phyloP scores from a whole-genome alignment of 805 yeast species.

The Yarrowia phangngaensis region DNA sequence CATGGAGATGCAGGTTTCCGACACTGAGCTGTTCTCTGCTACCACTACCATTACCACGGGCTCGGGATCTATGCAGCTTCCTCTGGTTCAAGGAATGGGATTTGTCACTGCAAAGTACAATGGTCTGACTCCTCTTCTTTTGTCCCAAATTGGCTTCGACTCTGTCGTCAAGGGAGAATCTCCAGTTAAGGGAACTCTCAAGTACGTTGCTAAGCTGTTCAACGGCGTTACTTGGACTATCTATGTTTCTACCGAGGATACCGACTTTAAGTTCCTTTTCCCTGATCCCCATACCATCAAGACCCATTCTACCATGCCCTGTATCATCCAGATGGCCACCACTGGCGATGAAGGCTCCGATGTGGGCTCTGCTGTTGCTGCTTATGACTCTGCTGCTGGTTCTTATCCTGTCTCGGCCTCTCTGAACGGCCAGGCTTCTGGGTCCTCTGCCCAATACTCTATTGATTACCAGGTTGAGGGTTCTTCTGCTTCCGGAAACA shows the following conservation, averaged over 20 bases:
- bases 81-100: conserved; percentile 79
- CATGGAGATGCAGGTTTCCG: conserved; percentile 38
- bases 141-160: conserved; percentile 47
- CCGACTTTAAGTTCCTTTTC: conserved; percentile 35
- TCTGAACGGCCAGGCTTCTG: conserved; percentile 47
- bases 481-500: conserved; percentile 43
- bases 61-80: conserved; percentile 47
- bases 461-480: conserved; percentile 53
- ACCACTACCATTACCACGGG: conserved; percentile 40
- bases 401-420: conserved; percentile 52
- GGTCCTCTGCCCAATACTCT: conserved; percentile 49
- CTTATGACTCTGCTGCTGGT: conserved; percentile 67
- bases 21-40: conserved; percentile 51
- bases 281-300: conserved; percentile 42
- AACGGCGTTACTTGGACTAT: conserved; percentile 50
- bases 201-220: conserved; percentile 44
- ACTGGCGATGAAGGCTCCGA: conserved; percentile 40
- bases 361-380: conserved; percentile 39
- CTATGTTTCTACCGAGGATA: conserved; percentile 43
- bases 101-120: conserved; percentile 63
- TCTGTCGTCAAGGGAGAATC: conserved; percentile 42
- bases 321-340: conserved; percentile 51
- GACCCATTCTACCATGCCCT: conserved; percentile 40
- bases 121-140: conserved; percentile 45
- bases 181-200: conserved; percentile 37